These are phyloP conservation scores for Halocafeteria seosinensis DNA, from an alignment of 108 stramenopile species.

Conservation along the genomic window DNA sequence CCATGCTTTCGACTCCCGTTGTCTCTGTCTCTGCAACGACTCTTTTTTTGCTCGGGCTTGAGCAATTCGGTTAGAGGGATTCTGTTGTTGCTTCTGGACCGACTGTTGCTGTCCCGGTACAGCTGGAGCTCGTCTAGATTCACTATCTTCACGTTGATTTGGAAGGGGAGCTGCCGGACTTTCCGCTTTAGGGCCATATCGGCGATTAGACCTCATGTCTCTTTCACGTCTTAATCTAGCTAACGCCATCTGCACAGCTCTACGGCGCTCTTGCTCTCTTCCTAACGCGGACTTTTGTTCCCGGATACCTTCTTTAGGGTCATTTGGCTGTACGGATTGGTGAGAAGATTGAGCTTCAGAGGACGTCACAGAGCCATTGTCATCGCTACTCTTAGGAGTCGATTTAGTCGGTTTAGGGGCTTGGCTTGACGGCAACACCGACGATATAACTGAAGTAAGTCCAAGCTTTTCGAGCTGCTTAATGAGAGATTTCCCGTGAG, in stretches of 20 bases:
- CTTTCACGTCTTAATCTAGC: background rate
- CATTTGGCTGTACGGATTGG: background rate
- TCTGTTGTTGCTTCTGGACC: background rate
- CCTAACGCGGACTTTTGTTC: constrained; percentile 19
- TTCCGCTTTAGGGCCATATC: too few relatives aligned
- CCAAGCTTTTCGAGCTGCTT: background rate
- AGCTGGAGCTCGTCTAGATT: background rate
- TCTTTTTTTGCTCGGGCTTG: background rate
- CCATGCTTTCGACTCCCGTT: too few relatives aligned
- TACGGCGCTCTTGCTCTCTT: constrained; percentile 19
- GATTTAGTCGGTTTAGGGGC: background rate
- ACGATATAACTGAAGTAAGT: background rate
- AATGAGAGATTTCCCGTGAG: background rate
- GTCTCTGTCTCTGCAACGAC: too few relatives aligned
- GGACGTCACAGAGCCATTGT: background rate
- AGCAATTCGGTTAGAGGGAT: background rate
- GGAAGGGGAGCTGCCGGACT: background rate
- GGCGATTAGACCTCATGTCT: too few relatives aligned
- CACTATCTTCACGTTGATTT: background rate
- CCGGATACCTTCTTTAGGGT: constrained; percentile 1
- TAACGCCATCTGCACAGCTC: constrained; percentile 25
- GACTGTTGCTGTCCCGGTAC: background rate
- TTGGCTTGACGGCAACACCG: background rate
- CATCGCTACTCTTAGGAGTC: background rate
- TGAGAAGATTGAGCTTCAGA: background rate